Conservation (phyloP, 306 rosid species). For the Lagenaria siceraria region DNA sequence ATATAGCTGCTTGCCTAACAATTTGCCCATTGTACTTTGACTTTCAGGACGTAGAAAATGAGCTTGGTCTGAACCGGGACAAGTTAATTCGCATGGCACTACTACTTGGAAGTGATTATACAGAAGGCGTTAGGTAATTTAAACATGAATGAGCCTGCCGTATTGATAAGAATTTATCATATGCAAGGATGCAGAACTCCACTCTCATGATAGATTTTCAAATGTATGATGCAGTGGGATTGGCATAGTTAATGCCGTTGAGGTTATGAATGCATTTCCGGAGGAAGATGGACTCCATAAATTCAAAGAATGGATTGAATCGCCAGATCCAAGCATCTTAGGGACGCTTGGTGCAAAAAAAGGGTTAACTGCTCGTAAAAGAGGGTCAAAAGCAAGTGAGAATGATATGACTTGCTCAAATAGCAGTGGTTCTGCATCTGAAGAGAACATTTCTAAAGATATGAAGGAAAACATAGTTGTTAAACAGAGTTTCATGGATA, state of each 20-base stretch:
- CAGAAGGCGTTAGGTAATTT: conserved; percentile 84
- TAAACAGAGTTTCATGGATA: conserved; percentile 54
- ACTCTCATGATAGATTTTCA: conserved; percentile 13
- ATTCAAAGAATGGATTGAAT: conserved; percentile 88
- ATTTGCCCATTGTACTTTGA: not conserved
- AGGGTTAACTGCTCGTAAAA: conserved; percentile 34
- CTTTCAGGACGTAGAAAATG: conserved; percentile 78
- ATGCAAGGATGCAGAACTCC: not conserved
- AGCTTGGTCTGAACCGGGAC: conserved; percentile 78
- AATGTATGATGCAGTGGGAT: conserved; percentile 57
- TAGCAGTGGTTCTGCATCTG: conserved; percentile 16
- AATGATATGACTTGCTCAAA: conserved; percentile 10
- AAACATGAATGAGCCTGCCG: not conserved
- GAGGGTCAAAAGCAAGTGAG: conserved; percentile 35
- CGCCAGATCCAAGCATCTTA: conserved; percentile 88
- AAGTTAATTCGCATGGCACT: conserved; percentile 75
- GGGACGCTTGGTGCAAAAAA: conserved; percentile 40
- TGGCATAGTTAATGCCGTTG: conserved; percentile 96
- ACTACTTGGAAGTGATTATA: conserved; percentile 95
- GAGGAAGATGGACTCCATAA: conserved; percentile 72
- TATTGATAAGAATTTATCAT: not conserved
- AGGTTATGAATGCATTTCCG: conserved; percentile 85
- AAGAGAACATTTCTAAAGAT: conserved; percentile 21
- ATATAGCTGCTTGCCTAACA: not conserved
- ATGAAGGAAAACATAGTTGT: conserved; percentile 30